Conservation (phyloP, 1,284 basidiomycete species). For the Leucoagaricus sp. region DNA sequence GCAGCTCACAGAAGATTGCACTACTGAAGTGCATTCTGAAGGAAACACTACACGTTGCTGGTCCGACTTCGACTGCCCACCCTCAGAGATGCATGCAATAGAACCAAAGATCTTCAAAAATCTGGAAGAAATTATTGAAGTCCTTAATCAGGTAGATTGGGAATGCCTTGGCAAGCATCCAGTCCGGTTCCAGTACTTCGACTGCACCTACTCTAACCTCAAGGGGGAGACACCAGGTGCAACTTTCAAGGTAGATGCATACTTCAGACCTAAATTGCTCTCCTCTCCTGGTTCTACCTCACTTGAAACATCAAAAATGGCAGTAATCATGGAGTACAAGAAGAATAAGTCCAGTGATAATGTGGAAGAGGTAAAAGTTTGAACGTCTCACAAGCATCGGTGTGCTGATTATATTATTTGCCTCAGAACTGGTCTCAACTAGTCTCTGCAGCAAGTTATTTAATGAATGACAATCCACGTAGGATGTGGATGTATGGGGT, state of each 20-base stretch:
- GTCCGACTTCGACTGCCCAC: not conserved
- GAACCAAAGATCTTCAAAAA: not conserved
- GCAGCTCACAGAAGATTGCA: not conserved
- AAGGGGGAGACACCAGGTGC: not conserved
- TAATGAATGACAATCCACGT: constrained; percentile 16
- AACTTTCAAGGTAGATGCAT: not conserved
- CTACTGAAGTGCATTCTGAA: not conserved
- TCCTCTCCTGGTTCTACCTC: too few relatives aligned
- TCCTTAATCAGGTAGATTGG: not conserved
- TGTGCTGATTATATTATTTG: too few relatives aligned
- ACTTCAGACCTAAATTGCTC: not conserved
- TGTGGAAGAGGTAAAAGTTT: too few relatives aligned
- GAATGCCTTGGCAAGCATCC: not conserved
- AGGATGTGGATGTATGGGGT: constrained; percentile 15
- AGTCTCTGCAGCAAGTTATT: constrained; percentile 3
- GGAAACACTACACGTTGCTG: not conserved
- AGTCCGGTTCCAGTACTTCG: not conserved
- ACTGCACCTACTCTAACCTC: not conserved
- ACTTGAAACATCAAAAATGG: not conserved
- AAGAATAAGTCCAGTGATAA: not conserved
- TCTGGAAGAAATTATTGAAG: not conserved
- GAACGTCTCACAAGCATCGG: not conserved
- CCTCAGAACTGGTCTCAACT: constrained; percentile 14
- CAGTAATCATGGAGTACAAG: constrained; percentile 3
- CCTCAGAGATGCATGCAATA: not conserved